phyloP scores from a whole-genome alignment of 371 early-diverging fungal species.

The Actinomortierella ambigua region DNA sequence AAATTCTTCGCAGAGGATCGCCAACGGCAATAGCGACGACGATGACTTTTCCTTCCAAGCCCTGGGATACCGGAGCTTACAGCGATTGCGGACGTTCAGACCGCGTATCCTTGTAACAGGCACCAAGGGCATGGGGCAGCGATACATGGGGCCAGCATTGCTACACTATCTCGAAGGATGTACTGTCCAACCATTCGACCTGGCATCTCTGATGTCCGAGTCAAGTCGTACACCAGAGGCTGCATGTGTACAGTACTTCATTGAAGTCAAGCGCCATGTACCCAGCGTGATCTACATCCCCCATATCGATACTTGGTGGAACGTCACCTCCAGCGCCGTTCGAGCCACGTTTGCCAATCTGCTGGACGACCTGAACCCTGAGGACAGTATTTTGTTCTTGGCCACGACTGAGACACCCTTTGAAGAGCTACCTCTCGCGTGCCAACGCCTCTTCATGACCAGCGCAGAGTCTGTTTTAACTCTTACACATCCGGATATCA shows the following conservation, averaged over 20 bases:
- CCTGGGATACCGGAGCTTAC: constrained; percentile 41
- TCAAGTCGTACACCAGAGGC: constrained; percentile 51
- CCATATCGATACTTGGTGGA: constrained; percentile 54
- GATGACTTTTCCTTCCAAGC: constrained; percentile 29
- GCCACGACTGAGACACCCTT: constrained; percentile 55
- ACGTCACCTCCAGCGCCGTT: constrained; percentile 45
- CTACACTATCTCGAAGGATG: constrained; percentile 55
- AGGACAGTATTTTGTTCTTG: constrained; percentile 57
- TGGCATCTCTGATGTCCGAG: constrained; percentile 48
- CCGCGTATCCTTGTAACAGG: constrained; percentile 63
- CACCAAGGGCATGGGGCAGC: constrained; percentile 56
- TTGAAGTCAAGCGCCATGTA: constrained; percentile 56
- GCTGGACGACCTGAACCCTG: constrained; percentile 49
- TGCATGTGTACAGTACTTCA: constrained; percentile 51
- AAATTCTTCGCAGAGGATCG: constrained; percentile 8
- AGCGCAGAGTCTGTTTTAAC: constrained; percentile 23
- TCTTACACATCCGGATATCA: constrained; percentile 4
- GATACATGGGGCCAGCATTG: constrained; percentile 52
- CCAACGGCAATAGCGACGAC: constrained; percentile 11
- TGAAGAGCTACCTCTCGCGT: constrained; percentile 37
- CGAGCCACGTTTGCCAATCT: constrained; percentile 50
- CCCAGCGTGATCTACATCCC: constrained; percentile 62
- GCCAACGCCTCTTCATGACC: constrained; percentile 38
- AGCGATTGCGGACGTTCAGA: constrained; percentile 46
- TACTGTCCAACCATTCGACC: constrained; percentile 50